Evolutionary conservation across 2,329 filamentous ascomycete genomes (phyloP).

Genomic region (Drechslerella stenobrocha): DNA sequence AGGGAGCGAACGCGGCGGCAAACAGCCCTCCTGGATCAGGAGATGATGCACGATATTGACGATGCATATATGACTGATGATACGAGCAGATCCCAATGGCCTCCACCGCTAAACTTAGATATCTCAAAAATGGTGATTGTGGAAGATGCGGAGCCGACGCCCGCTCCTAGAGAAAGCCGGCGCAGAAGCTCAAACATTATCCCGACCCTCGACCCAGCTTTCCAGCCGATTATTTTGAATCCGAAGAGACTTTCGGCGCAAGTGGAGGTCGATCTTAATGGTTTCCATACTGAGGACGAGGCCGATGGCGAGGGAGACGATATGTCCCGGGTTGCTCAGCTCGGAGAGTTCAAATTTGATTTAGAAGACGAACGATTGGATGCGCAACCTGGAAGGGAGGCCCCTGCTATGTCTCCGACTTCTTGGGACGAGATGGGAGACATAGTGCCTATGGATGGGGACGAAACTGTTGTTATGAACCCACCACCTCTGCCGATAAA

Average conservation of each 20-base stretch:
- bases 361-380: conserved; percentile 66
- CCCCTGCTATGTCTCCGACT: conserved; percentile 63
- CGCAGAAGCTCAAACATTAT: conserved; percentile 46
- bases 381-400: conserved; percentile 62
- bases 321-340: conserved; percentile 78
- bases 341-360: conserved; percentile 80
- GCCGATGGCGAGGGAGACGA: conserved; percentile 75
- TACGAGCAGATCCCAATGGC: conserved; percentile 32
- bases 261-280: conserved; percentile 56
- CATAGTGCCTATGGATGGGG: conserved; percentile 26
- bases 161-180: conserved; percentile 29
- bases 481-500: conserved; percentile 23
- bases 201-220: conserved; percentile 29
- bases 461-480: conserved; percentile 39
- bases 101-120: conserved; percentile 34
- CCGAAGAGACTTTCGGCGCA: conserved; percentile 40
- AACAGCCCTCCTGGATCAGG: conserved; percentile 36
- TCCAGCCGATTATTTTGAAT: conserved; percentile 40
- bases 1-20: conserved; percentile 21
- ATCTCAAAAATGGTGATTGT: conserved; percentile 31
- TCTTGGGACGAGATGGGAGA: conserved; percentile 40
- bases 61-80: conserved; percentile 41
- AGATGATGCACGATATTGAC: conserved; percentile 34
- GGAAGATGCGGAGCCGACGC: conserved; percentile 39
- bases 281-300: conserved; percentile 66